These are phyloP conservation scores for Urtica urens DNA, from an alignment of 306 rosid genomes.

Conservation along the genomic window DNA sequence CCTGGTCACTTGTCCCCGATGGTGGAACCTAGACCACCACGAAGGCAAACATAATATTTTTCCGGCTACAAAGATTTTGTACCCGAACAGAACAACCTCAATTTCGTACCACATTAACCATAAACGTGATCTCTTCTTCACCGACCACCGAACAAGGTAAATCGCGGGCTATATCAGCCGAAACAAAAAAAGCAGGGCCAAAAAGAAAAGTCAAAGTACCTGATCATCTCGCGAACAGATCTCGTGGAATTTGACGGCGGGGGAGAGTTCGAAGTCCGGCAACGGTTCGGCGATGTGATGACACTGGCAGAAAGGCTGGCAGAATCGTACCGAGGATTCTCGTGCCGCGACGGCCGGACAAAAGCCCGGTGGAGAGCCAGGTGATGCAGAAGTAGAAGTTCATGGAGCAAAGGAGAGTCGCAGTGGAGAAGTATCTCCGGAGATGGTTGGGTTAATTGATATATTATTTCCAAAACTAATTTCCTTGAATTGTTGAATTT, in stretches of 20 bases:
- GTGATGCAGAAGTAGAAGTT: constrained; percentile 93
- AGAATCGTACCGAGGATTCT: constrained; percentile 70
- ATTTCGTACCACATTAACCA: too few species aligned
- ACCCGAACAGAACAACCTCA: too few species aligned
- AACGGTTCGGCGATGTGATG: constrained; percentile 78
- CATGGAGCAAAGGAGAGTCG: constrained; percentile 83
- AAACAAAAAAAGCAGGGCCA: too few species aligned
- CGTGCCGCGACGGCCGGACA: constrained; percentile 83
- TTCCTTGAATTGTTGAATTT: too few species aligned
- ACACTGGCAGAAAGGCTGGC: constrained; percentile 67
- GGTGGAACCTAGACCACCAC: constrained; percentile 44
- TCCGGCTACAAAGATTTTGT: too few species aligned
- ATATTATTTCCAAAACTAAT: too few species aligned
- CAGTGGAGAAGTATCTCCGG: constrained; percentile 76
- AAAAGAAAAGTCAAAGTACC: too few species aligned
- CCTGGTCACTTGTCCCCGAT: constrained; percentile 75
- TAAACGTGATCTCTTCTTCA: too few species aligned
- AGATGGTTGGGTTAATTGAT: too few species aligned
- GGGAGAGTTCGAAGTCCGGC: constrained; percentile 59
- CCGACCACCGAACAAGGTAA: too few species aligned
- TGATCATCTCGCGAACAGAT: constrained; percentile 63
- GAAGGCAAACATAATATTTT: too few species aligned
- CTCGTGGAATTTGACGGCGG: constrained; percentile 49
- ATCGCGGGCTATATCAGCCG: too few species aligned
- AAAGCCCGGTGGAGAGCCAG: constrained; percentile 88